Conservation (phyloP, 1,284 basidiomycete species). For the Microbotryum violaceum region DNA sequence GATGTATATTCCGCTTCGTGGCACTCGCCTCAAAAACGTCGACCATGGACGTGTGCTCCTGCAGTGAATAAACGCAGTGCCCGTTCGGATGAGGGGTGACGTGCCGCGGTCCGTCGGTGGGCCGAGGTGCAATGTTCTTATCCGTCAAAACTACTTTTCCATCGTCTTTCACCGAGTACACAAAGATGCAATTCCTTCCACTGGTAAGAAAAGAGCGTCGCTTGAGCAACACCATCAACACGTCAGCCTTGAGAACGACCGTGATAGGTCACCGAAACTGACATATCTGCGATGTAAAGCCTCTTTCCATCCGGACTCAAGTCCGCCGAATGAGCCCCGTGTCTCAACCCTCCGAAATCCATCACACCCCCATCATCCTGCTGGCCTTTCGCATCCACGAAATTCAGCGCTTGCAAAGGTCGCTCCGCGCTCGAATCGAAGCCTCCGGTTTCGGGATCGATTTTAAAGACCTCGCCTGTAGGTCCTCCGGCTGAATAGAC, state of each 20-base stretch:
- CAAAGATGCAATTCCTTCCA: constrained; percentile 43
- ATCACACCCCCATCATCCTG: constrained; percentile 23
- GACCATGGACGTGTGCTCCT: constrained; percentile 39
- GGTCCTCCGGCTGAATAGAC: constrained; percentile 44
- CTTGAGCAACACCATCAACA: not conserved
- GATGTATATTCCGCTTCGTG: no score
- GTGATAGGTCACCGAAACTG: constrained; percentile 4
- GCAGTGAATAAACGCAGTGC: constrained; percentile 41
- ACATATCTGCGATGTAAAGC: constrained; percentile 41
- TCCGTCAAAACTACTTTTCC: constrained; percentile 35
- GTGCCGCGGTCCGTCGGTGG: constrained; percentile 43
- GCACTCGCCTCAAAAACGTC: constrained; percentile 34
- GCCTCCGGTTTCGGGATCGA: constrained; percentile 36
- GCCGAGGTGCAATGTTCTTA: constrained; percentile 40
- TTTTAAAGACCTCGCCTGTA: constrained; percentile 40
- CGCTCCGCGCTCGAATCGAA: constrained; percentile 35
- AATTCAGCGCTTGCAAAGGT: constrained; percentile 32
- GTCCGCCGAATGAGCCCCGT: constrained; percentile 38
- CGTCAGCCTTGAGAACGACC: constrained; percentile 13
- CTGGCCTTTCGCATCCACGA: constrained; percentile 27
- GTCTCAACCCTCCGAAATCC: constrained; percentile 40
- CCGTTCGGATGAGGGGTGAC: constrained; percentile 43
- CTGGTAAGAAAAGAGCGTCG: constrained; percentile 27
- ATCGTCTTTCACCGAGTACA: constrained; percentile 38
- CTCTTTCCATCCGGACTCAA: constrained; percentile 38